Evolutionary conservation across 2,329 filamentous ascomycete species (phyloP).

Genomic region (Verticillium longisporum): DNA sequence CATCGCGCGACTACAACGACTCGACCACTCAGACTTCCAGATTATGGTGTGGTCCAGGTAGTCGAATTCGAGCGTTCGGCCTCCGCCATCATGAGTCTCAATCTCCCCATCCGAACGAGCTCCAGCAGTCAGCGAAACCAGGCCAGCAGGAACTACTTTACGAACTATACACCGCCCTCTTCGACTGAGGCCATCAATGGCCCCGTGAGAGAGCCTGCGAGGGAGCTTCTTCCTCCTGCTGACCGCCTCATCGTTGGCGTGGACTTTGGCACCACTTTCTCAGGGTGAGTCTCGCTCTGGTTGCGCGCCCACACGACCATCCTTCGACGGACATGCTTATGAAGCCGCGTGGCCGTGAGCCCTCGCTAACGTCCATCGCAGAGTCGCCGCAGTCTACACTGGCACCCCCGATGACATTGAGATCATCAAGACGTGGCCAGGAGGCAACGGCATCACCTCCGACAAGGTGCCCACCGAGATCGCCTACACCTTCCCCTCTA

Average conservation of each 20-base stretch:
- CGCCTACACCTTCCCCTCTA: conserved; percentile 40
- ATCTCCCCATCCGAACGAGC: conserved; percentile 41
- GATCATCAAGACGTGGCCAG: conserved; percentile 80
- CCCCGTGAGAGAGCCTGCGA: conserved; percentile 47
- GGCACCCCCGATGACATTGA: conserved; percentile 73
- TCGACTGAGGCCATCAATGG: conserved; percentile 58
- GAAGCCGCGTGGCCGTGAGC: neutral
- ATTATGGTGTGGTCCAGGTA: neutral
- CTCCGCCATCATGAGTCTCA: conserved; percentile 37
- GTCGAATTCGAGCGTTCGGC: neutral
- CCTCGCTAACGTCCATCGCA: conserved; percentile 17
- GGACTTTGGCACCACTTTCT: conserved; percentile 82
- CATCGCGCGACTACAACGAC: neutral
- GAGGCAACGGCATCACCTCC: conserved; percentile 78
- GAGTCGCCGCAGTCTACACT: conserved; percentile 67
- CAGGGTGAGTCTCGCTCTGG: conserved; percentile 47
- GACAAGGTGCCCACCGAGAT: conserved; percentile 83
- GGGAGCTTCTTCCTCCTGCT: conserved; percentile 42
- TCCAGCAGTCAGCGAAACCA: conserved; percentile 43
- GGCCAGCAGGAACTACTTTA: conserved; percentile 51
- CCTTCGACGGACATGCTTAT: neutral
- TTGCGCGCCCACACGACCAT: no score
- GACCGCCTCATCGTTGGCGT: conserved; percentile 71
- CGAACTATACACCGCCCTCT: conserved; percentile 45
- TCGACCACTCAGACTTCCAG: neutral